Percentiles rank a stretch among this genome's conserved stretches.
These are phyloP conservation scores for Helminthosporium solani DNA, from an alignment of 2,329 filamentous ascomycete genomes.

Conservation along the genomic window DNA sequence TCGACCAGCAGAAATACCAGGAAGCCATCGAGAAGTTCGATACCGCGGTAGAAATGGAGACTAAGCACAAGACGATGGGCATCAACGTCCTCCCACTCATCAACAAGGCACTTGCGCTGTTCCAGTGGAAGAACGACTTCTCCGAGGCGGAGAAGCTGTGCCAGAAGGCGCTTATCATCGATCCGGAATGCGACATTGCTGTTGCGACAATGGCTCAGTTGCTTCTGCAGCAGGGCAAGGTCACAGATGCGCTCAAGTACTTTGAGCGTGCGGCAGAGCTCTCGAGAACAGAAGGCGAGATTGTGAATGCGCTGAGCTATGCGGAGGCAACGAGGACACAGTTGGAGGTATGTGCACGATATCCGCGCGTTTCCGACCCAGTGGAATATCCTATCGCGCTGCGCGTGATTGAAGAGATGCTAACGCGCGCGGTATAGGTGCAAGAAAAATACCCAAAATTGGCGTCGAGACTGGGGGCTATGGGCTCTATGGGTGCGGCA, in stretches of 20 bases:
- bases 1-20: slow-evolving; percentile 93
- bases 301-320: slow-evolving; percentile 94
- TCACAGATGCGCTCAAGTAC: slow-evolving; percentile 90
- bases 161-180: slow-evolving; percentile 95
- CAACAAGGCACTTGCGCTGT: slow-evolving; percentile 95
- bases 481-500: slow-evolving; percentile 40
- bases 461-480: slow-evolving; percentile 48
- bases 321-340: slow-evolving; percentile 96
- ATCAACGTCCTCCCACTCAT: slow-evolving; percentile 98
- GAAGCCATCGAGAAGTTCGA: slow-evolving; percentile 99
- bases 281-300: slow-evolving; percentile 89
- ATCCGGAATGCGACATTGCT: slow-evolving; percentile 97
- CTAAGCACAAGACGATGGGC: slow-evolving; percentile 84
- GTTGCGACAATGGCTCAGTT: slow-evolving; percentile 98
- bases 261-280: slow-evolving; percentile 96
- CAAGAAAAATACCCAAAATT: slow-evolving; percentile 57
- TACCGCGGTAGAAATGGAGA: slow-evolving; percentile 98
- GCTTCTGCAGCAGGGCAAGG: slow-evolving; percentile 95
- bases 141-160: slow-evolving; percentile 92
- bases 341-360: slow-evolving; percentile 59
- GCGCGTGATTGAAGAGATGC: too few relatives aligned
- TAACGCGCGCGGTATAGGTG: slow-evolving; percentile 31
- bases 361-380: too few relatives aligned
- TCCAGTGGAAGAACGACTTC: slow-evolving; percentile 99
- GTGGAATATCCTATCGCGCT: too few relatives aligned